Evolutionary conservation across 345 rosid species (phyloP).

Genomic region (Heritiera littoralis): DNA sequence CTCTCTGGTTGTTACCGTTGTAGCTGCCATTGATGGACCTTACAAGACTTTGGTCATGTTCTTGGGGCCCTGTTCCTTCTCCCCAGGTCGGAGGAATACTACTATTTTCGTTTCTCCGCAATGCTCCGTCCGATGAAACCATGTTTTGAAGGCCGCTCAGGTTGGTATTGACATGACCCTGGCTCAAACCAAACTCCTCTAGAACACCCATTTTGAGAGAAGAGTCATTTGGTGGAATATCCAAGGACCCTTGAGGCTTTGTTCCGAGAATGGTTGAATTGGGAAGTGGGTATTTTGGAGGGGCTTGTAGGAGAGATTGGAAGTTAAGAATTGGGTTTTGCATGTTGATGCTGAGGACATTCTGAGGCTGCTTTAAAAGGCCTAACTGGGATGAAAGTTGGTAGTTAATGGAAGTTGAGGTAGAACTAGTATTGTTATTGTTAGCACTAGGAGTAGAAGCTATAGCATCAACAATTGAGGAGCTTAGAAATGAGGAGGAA

Average conservation of each 20-base stretch:
- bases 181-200: conserved; percentile 52
- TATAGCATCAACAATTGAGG: conserved; percentile 40
- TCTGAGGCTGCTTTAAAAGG: conserved; percentile 34
- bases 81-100: conserved; percentile 26
- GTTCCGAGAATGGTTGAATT: conserved; percentile 36
- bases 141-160: conserved; percentile 31
- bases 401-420: conserved; percentile 36
- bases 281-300: conserved; percentile 44
- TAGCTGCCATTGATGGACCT: conserved; percentile 42
- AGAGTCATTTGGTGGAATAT: conserved; percentile 27
- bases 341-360: conserved; percentile 46
- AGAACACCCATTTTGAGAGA: conserved; percentile 44
- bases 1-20: conserved; percentile 28
- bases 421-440: conserved; percentile 11
- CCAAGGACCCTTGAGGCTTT: conserved; percentile 24
- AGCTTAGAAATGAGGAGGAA: conserved; percentile 9
- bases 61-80: conserved; percentile 23
- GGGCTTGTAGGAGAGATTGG: conserved; percentile 63
- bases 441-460: conserved; percentile 29
- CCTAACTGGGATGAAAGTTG: conserved; percentile 37
- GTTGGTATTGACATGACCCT: conserved; percentile 36
- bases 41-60: conserved; percentile 37
- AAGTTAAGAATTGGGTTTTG: conserved; percentile 63
- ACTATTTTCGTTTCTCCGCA: conserved; percentile 23
- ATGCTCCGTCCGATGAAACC: conserved; percentile 25